A percentile compares a stretch with the other conserved stretches of the same genome.
Evolutionary conservation across 768 basidiomycete genomes (phyloP).

Genomic region (Pulveroboletus sp.): DNA sequence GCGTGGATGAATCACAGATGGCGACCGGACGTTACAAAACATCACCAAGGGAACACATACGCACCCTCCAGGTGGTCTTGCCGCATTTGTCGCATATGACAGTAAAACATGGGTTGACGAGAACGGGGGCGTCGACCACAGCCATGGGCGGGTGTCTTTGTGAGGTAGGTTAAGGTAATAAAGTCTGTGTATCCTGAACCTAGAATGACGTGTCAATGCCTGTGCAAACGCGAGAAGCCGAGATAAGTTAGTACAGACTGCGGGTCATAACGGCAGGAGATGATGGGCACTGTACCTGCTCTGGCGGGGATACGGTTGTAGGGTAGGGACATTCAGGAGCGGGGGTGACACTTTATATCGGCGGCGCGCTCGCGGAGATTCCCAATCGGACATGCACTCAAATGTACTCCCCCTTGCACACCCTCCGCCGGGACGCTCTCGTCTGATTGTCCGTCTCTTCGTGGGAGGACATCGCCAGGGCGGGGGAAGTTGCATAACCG

Average conservation of each 20-base stretch:
- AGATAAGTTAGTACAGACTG: background rate
- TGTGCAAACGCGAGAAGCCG: background rate
- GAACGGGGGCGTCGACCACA: conserved; percentile 25
- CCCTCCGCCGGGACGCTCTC: too few relatives aligned
- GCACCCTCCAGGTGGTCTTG: conserved; percentile 69
- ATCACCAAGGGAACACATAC: conserved; percentile 31
- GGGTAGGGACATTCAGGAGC: too few relatives aligned
- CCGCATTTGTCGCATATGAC: conserved; percentile 58
- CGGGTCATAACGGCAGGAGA: conserved; percentile 5
- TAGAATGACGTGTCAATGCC: conserved; percentile 18
- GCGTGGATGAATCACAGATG: conserved; percentile 17
- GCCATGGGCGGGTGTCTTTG: conserved; percentile 22
- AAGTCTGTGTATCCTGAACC: conserved; percentile 21
- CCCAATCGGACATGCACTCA: background rate
- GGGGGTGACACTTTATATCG: background rate
- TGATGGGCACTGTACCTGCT: background rate
- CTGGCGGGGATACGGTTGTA: too few relatives aligned
- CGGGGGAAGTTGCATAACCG: background rate
- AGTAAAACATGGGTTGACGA: conserved; percentile 49
- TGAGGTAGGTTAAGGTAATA: conserved; percentile 32
- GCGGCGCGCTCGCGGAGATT: background rate
- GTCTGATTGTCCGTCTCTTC: background rate
- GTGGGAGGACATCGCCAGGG: background rate
- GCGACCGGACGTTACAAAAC: conserved; percentile 9
- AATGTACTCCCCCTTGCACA: background rate